phyloP scores from a whole-genome alignment of 495 filamentous ascomycete genomes.

The Neurospora sp. region DNA sequence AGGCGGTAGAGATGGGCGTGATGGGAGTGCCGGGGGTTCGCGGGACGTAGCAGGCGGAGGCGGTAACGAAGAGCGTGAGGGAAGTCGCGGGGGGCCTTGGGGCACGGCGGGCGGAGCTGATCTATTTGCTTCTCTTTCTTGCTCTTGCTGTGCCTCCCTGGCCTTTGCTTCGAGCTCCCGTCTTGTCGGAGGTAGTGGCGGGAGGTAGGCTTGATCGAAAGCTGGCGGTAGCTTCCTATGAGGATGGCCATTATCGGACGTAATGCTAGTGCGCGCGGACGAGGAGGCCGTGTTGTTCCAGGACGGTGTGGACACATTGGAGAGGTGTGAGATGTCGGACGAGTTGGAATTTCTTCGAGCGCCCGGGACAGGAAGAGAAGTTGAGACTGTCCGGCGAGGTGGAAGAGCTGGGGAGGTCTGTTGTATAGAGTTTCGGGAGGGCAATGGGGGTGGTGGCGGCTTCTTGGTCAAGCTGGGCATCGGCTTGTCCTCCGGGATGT shows the following conservation, averaged over 20 bases:
- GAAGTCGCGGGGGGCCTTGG: not conserved
- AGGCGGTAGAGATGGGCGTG: slow-evolving; percentile 25
- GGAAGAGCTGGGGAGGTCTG: slow-evolving; percentile 31
- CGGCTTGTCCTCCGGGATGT: slow-evolving; percentile 6
- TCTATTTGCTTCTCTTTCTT: slow-evolving; percentile 11
- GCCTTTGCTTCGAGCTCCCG: slow-evolving; percentile 37
- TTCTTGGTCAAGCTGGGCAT: slow-evolving; percentile 16
- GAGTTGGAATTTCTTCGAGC: slow-evolving; percentile 35
- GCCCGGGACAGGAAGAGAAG: slow-evolving; percentile 6
- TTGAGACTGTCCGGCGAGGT: slow-evolving; percentile 27
- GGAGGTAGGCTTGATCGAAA: slow-evolving; percentile 38
- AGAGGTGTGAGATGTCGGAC: slow-evolving; percentile 35
- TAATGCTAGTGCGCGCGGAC: slow-evolving; percentile 15
- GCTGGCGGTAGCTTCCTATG: slow-evolving; percentile 36
- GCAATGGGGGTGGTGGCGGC: slow-evolving; percentile 29
- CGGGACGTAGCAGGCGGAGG: slow-evolving; percentile 1
- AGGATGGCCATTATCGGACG: slow-evolving; percentile 16
- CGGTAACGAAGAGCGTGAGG: slow-evolving; percentile 6
- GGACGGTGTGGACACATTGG: slow-evolving; percentile 33
- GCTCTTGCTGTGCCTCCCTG: slow-evolving; percentile 16
- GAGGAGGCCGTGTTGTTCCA: slow-evolving; percentile 22
- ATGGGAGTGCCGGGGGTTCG: slow-evolving; percentile 15
- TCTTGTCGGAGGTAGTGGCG: slow-evolving; percentile 36
- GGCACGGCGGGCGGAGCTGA: not conserved
- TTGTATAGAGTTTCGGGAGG: slow-evolving; percentile 21